Base-by-base conservation (phyloP, 83 land plant genomes). In the Diphasiastrum complanatum region DNA sequence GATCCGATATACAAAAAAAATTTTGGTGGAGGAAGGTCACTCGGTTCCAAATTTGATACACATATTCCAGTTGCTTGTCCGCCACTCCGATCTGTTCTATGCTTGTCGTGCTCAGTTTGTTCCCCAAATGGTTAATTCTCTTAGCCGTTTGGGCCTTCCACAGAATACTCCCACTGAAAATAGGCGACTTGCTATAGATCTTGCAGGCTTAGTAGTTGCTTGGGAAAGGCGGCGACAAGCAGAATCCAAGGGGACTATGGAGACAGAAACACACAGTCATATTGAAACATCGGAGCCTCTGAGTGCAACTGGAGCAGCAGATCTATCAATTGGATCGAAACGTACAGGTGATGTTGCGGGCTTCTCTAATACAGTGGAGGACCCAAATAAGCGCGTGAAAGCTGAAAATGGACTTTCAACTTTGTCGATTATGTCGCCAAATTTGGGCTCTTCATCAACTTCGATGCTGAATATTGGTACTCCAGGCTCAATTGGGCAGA, bases 91-190 rank as follows among this genome's bases (percentile, higher is more conserved):
- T 69, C 80, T 95, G 23, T 95, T 89, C 37, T 95, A 95, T 51
- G 68, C 85, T 30, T 95, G 99, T 60, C 78, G 99, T 71, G 97
- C 90, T 11, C 99, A 95, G 45, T 95, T 95, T 79, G 99, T 95
- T 16, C 99, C 99, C 56, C 99, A 95, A 58, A 95, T 95, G 99
- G 99, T 95, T 18, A 95, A 95, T 58, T 85, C 99, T 49, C 81
- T 95, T 20, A 95, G 93, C 63, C 89, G 99, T 37, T 79, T 95
- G 54, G 99, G 99, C 35, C 70, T 95, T 54, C 99, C 97, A 23
- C 82, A 76, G 47, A 95, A 89, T 31, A 82, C 86, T n/a, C 80
- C 93, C 19, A 61, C 81, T 33, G 99, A 95, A 55, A 95, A 95
- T 58, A 81, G 99, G 62, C 82, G 99, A 4, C 95, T 95, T 43